These are phyloP conservation scores for Fusarium annulatum DNA, from an alignment of 2,329 filamentous ascomycete species.

Conservation along the genomic window DNA sequence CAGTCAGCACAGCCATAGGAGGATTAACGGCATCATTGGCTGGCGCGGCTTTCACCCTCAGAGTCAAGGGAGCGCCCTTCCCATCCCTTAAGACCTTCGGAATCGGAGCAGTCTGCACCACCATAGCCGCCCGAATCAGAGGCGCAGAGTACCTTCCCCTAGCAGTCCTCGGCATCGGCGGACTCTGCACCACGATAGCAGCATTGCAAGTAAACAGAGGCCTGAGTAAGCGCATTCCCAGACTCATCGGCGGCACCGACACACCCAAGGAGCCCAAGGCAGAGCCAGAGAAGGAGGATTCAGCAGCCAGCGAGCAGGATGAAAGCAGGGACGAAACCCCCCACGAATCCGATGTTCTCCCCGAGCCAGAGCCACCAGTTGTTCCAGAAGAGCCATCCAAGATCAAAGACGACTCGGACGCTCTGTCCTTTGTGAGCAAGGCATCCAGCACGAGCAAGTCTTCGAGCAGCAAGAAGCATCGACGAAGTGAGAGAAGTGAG, in stretches of 20 bases:
- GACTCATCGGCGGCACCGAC: slow-evolving; percentile 23
- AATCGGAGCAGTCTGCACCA: slow-evolving; percentile 3
- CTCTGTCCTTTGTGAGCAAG: slow-evolving; percentile 13
- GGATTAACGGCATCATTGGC: slow-evolving; percentile 28
- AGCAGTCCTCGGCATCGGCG: slow-evolving; percentile 22
- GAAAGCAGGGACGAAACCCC: slow-evolving; percentile 17
- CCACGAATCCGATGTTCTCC: slow-evolving; percentile 7
- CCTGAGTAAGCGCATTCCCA: slow-evolving; percentile 24
- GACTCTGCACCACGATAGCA: slow-evolving; percentile 27
- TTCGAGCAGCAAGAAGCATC: slow-evolving; percentile 30
- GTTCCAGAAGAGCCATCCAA: slow-evolving; percentile 12
- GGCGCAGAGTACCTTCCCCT: slow-evolving; percentile 25
- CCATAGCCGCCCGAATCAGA: slow-evolving; percentile 13
- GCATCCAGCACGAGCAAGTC: slow-evolving; percentile 22
- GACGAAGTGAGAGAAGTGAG: slow-evolving; percentile 22
- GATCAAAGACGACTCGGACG: slow-evolving; percentile 20
- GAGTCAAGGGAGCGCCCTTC: slow-evolving; percentile 26
- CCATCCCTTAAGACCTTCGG: slow-evolving; percentile 19
- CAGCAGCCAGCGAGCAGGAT: slow-evolving; percentile 24
- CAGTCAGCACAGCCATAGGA: slow-evolving; percentile 28
- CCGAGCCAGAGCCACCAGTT: background rate
- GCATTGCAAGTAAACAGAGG: slow-evolving; percentile 19
- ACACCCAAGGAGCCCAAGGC: slow-evolving; percentile 20
- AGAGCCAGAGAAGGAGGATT: slow-evolving; percentile 25
- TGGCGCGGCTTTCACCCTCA: slow-evolving; percentile 18